Evolutionary conservation across 1,139 yeast species (phyloP).

Genomic region (Geotrichum siamense): DNA sequence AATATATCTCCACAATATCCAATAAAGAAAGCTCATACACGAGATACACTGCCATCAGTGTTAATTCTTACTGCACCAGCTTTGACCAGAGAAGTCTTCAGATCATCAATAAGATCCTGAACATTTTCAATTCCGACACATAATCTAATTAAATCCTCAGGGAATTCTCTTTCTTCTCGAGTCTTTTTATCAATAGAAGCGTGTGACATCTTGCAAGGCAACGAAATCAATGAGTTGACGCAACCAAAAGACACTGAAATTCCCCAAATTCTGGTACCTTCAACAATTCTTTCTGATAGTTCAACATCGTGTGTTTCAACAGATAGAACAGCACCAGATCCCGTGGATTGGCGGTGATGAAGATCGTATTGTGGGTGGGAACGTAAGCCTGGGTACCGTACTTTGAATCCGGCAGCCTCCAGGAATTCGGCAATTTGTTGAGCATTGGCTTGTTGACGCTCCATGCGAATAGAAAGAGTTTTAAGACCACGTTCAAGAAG

Average conservation of each 20-base stretch:
- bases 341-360: constrained; percentile 70
- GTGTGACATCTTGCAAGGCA: constrained; percentile 94
- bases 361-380: constrained; percentile 75
- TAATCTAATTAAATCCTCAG: constrained; percentile 81
- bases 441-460: constrained; percentile 80
- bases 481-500: constrained; percentile 76
- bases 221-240: constrained; percentile 80
- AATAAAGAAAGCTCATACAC: background rate
- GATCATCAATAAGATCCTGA: constrained; percentile 59
- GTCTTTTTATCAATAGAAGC: constrained; percentile 90
- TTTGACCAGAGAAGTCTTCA: constrained; percentile 48
- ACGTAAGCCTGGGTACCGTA: constrained; percentile 77
- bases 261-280: constrained; percentile 67
- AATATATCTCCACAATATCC: no score
- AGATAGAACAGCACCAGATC: constrained; percentile 84
- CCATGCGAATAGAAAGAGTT: constrained; percentile 76
- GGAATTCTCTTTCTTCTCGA: constrained; percentile 79
- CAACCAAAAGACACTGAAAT: constrained; percentile 93
- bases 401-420: constrained; percentile 50
- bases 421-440: constrained; percentile 67
- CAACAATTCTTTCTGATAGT: constrained; percentile 66
- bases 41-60: constrained; percentile 15
- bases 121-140: constrained; percentile 81
- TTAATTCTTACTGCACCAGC: constrained; percentile 25
- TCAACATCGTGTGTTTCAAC: constrained; percentile 77